A percentile compares a stretch with the other conserved stretches of the same genome.
Conservation (phyloP, 768 basidiomycete genomes). For the Mycena crocata region DNA sequence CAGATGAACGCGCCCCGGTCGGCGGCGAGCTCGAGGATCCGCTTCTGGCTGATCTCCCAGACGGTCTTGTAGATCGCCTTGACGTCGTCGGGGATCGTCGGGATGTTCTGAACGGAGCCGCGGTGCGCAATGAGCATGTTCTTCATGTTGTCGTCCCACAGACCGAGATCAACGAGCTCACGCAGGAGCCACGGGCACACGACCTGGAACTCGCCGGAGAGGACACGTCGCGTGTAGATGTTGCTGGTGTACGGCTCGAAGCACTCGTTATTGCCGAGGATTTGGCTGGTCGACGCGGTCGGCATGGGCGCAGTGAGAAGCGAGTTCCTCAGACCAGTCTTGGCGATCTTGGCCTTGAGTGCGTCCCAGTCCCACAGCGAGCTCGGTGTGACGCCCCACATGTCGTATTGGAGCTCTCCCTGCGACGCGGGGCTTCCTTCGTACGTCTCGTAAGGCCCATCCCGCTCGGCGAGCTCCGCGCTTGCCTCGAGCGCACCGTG, state of each 20-base stretch:
- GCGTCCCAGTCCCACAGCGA: slow-evolving; percentile 79
- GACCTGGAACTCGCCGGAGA: slow-evolving; percentile 88
- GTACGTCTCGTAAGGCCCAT: slow-evolving; percentile 78
- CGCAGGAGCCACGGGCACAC: slow-evolving; percentile 88
- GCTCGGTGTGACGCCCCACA: slow-evolving; percentile 81
- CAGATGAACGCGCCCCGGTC: slow-evolving; percentile 89
- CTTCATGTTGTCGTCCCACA: slow-evolving; percentile 68
- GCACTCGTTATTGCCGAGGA: slow-evolving; percentile 87
- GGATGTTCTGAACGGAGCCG: slow-evolving; percentile 62
- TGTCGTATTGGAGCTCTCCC: slow-evolving; percentile 79
- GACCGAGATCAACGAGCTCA: slow-evolving; percentile 79
- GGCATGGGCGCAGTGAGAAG: slow-evolving; percentile 85
- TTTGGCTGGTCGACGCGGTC: slow-evolving; percentile 86
- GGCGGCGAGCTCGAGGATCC: slow-evolving; percentile 82
- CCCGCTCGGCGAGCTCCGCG: slow-evolving; percentile 70
- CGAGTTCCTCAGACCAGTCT: slow-evolving; percentile 79
- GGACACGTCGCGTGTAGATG: slow-evolving; percentile 86
- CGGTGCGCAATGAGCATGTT: slow-evolving; percentile 33
- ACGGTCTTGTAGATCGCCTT: slow-evolving; percentile 91
- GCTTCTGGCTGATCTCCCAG: slow-evolving; percentile 90
- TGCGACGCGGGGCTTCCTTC: slow-evolving; percentile 74
- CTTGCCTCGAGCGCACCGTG: slow-evolving; percentile 82
- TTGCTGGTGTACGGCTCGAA: slow-evolving; percentile 91
- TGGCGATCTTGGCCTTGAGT: slow-evolving; percentile 76
- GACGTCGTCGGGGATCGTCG: slow-evolving; percentile 74